Conservation (phyloP, 208 protist genomes). For the Lotmaria passim region DNA sequence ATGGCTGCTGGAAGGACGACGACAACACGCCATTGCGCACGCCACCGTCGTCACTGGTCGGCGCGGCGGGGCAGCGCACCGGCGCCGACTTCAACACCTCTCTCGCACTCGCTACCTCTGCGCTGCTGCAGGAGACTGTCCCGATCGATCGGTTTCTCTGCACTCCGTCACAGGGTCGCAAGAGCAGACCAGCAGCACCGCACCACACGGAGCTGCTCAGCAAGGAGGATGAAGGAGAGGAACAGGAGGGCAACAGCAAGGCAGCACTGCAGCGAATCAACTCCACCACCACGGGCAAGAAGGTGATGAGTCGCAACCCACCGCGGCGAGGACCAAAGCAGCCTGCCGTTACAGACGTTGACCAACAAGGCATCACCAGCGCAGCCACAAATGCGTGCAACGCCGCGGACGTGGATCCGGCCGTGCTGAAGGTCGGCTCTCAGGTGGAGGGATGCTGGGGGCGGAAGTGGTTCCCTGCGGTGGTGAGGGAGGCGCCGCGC, state of each 20-base stretch:
- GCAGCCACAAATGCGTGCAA: background rate
- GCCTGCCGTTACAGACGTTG: background rate
- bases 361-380: background rate
- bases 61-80: background rate
- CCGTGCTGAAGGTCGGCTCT: constrained; percentile 39
- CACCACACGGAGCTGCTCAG: background rate
- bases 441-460: constrained; percentile 65
- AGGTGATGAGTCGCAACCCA: background rate
- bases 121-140: constrained; percentile 13
- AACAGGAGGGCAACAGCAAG: no score
- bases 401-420: background rate
- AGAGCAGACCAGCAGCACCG: background rate
- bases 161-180: constrained; percentile 23
- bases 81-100: background rate
- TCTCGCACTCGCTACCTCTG: background rate
- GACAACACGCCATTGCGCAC: constrained; percentile 18
- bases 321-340: constrained; percentile 1
- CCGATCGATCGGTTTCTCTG: constrained; percentile 37
- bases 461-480: constrained; percentile 56
- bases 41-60: background rate
- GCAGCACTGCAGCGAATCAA: background rate
- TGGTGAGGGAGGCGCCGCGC: constrained; percentile 43
- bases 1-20: constrained; percentile 34
- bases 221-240: no score
- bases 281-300: background rate